Evolutionary conservation across 2,329 filamentous ascomycete species (phyloP), one percentile per base, ranked within the genome.

Genomic region (Calonectria multiphialidica): DNA sequence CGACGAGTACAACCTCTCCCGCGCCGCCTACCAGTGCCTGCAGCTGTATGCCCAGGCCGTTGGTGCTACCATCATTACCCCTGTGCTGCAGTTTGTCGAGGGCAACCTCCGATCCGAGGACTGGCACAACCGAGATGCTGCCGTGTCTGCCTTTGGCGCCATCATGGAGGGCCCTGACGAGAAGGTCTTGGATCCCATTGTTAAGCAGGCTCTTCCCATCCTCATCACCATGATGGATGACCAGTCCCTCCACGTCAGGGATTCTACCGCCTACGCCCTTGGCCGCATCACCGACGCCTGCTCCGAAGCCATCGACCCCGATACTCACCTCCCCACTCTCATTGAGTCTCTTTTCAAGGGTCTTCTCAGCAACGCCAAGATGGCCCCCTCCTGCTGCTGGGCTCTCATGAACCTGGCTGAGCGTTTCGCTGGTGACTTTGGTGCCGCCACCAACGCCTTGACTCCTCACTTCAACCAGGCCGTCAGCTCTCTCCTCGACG

Each of bases 151-250:
- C 21, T 98, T 99, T 78, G 97, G 97, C 75, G 97, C 96, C 77
- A 98, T 99, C 79, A 98, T 99, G 96, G 97, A 99, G 82, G 97
- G 97, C 30, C 97, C 97, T 1, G 97, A 98, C 71, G 94, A 98
- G 84, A 95, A 94, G 86, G 92, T 96, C 62, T 88, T 99, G 65
- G 95, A 98, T 80, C 96, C 96, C 69, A 93, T 99, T 69, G 95
- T 99, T 81, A 98, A 98, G 88, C 96, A 98, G 83, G 97, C 96
- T 73, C 90, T 99, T 62, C 94, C 95, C 65, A 94, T 98, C 67
- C 89, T 99, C 63, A 97, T 99, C 81, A 91, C 90, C 77, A 93
- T 93, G 91, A 98, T 98, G 95, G 93, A 97, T 71, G 97, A 99
- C 82, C 90, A 89, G 77, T 94, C 94, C 44, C 88, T 98, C 64